Base-by-base conservation (phyloP, 108 stramenopile genomes). In the Phaeodactylum tricornutum region DNA sequence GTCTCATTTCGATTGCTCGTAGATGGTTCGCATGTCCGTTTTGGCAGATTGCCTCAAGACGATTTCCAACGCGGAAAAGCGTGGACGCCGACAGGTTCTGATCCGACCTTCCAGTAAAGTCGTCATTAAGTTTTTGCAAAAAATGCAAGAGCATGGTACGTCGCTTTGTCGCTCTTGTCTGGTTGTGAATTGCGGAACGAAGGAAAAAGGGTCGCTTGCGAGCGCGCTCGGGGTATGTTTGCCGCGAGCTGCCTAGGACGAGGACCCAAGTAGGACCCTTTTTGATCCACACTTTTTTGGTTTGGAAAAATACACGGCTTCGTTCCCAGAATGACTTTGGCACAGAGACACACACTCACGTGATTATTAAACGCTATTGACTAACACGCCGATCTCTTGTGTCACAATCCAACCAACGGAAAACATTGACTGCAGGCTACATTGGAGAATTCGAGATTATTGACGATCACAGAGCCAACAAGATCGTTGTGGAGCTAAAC, bases 361-460 rank as follows among this genome's bases (percentile, higher is more conserved):
- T n/a, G n/a, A n/a, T n/a, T n/a, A n/a, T n/a, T n/a, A n/a, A n/a
- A n/a, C n/a, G n/a, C n/a, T n/a, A n/a, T n/a, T n/a, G n/a, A n/a
- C n/a, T n/a, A n/a, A n/a, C n/a, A n/a, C n/a, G n/a, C n/a, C n/a
- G n/a, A n/a, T n/a, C n/a, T n/a, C n/a, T n/a, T n/a, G n/a, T n/a
- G n/a, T n/a, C n/a, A n/a, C n/a, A n/a, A n/a, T n/a, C n/a, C n/a
- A n/a, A n/a, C n/a, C n/a, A n/a, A n/a, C n/a, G n/a, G n/a, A n/a
- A n/a, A n/a, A n/a, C n/a, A n/a, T n/a, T 41, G 9, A 12, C 43
- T 27, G 34, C 57, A 93, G 95, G 98, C 59, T 99, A 99, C 94
- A 98, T 99, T 70, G 98, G 97, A 26, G 98, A 99, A 77, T 98
- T 99, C 61, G 96, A 97, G 81, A 95, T 99, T 70, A 66, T 99